These are phyloP conservation scores for Camellia lanceoleosa DNA, from an alignment of 148 eudicot species.

Conservation along the genomic window DNA sequence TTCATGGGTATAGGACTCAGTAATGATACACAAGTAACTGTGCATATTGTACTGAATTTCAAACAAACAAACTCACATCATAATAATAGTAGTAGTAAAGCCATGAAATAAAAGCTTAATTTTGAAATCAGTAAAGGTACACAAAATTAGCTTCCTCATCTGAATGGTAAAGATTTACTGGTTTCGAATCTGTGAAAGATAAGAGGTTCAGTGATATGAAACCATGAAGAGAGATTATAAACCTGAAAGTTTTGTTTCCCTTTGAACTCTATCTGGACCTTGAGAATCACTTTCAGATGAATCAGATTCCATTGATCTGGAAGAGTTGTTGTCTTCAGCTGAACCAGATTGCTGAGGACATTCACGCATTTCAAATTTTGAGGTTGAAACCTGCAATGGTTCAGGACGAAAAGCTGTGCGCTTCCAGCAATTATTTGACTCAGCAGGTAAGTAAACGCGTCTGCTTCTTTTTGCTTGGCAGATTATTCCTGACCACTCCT, in stretches of 20 bases:
- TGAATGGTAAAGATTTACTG: neutral
- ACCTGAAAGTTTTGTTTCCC: slow-evolving; percentile 24
- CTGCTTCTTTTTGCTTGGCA: slow-evolving; percentile 30
- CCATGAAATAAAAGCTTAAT: neutral
- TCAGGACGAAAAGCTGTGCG: slow-evolving; percentile 3
- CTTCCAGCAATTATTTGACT: slow-evolving; percentile 11
- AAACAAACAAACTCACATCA: neutral
- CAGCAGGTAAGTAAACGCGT: slow-evolving; percentile 23
- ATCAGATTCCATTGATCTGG: neutral
- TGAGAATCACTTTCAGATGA: slow-evolving; percentile 11
- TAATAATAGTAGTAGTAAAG: neutral
- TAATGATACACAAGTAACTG: neutral
- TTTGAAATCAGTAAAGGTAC: too few relatives aligned
- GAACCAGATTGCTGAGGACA: slow-evolving; percentile 11
- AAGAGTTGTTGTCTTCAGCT: slow-evolving; percentile 6
- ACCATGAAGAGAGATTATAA: neutral
- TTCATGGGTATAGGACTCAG: neutral
- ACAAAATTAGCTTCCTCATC: too few relatives aligned
- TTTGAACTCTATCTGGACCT: slow-evolving; percentile 14
- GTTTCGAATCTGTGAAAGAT: neutral
- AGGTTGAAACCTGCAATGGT: neutral
- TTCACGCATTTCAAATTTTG: neutral
- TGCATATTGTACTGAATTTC: slow-evolving; percentile 2
- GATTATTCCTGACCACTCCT: slow-evolving; percentile 8
- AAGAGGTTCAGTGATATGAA: neutral